Base-by-base conservation (phyloP, 352 stramenopile species). In the Phytophthora kernoviae region DNA sequence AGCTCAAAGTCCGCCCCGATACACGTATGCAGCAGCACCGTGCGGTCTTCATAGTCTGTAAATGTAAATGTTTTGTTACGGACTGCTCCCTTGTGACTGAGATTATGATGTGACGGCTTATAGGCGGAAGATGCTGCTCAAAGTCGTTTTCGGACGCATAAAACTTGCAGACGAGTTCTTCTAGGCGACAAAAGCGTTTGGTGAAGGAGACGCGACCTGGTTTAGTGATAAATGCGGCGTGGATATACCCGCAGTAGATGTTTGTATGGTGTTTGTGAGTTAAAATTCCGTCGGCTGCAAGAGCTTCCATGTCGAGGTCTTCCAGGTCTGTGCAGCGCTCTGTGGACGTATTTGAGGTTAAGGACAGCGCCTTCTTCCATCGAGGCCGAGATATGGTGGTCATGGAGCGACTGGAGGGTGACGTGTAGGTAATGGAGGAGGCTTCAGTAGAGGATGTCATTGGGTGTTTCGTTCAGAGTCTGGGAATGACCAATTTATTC, bases 61-160 rank as follows among this genome's bases (percentile, higher is more conserved):
- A 86, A 58, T 7, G 55, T 36, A 37, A 86, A 78, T 34, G 65
- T 65, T 42, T 86, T 84, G 71, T 86, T 86, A 33, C 68, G n/a
- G 74, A 50, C 15, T 77, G 71, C 18, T 75, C 57, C n/a, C 70
- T 65, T 36, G 48, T 22, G 0, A 82, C 62, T 0, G 65, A 64
- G 33, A 84, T 79, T 32, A 86, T 65, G 11, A 86, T 65, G 56
- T 81, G 74, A 5, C 60, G 52, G 5, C 45, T 49, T 11, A 79
- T 43, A 4, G 68, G 50, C 12, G 52, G 20, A 18, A 44, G 26
- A 0, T 37, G 40, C 24, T 48, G 53, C n/a, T 58, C 48, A 5
- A 34, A 54, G 14, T 77, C 68, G 33, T 68, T 20, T 0, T 37
- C 44, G 1, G 58, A 53, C n/a, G 49, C 45, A 65, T 80, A 84